Conservation (phyloP, 2,329 filamentous ascomycete species). For the Pseudogymnoascus sp. region DNA sequence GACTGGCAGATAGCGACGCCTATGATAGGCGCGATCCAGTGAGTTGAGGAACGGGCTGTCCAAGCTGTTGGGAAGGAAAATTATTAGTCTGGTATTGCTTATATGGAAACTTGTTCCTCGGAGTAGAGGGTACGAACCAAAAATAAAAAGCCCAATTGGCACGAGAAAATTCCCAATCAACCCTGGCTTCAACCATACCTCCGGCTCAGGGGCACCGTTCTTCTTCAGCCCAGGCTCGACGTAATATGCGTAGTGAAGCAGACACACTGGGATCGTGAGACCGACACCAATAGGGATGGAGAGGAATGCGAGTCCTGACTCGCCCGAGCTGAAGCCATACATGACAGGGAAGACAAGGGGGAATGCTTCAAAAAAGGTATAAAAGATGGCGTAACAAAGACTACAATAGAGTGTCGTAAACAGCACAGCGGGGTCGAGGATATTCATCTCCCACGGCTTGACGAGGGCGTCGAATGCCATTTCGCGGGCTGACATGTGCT, state of each 20-base stretch:
- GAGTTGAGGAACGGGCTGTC: conserved; percentile 43
- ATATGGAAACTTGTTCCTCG: too few species aligned
- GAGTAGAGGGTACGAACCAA: conserved; percentile 39
- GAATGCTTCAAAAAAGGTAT: conserved; percentile 58
- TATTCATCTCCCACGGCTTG: conserved; percentile 49
- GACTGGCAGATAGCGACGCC: conserved; percentile 48
- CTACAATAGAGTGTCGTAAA: conserved; percentile 52
- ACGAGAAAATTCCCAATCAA: conserved; percentile 41
- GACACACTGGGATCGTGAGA: conserved; percentile 41
- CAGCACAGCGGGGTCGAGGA: conserved; percentile 54
- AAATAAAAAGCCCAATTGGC: conserved; percentile 50
- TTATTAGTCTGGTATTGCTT: background rate
- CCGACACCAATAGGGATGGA: conserved; percentile 43
- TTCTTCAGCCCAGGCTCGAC: conserved; percentile 40
- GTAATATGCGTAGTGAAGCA: conserved; percentile 43
- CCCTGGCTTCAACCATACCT: conserved; percentile 43
- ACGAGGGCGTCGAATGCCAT: conserved; percentile 48
- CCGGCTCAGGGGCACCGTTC: conserved; percentile 42
- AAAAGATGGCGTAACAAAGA: conserved; percentile 55
- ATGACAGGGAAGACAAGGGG: conserved; percentile 52
- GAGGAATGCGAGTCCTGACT: conserved; percentile 53
- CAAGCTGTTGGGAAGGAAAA: conserved; percentile 48
- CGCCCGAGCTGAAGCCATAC: conserved; percentile 51
- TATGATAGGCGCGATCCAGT: conserved; percentile 48
- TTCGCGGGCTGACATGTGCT: conserved; percentile 37